Percentiles rank a stretch among this genome's conserved stretches.
Evolutionary conservation across 345 rosid genomes (phyloP).

Genomic region (Gossypioides kirkii): DNA sequence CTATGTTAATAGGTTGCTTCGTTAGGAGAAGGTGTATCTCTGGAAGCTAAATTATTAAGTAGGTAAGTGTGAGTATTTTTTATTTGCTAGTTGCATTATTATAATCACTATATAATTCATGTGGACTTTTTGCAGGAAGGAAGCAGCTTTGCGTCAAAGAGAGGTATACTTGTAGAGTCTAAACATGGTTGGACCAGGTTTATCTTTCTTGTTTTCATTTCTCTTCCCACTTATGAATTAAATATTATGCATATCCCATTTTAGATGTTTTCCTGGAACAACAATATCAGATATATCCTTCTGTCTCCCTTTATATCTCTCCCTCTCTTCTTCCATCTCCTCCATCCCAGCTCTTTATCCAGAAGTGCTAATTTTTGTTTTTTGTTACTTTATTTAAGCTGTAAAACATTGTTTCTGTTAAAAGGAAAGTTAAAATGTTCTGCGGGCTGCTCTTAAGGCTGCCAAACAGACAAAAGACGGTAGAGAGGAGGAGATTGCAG

Average conservation of each 20-base stretch:
- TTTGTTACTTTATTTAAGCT: background rate
- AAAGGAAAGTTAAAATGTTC: background rate
- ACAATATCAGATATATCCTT: background rate
- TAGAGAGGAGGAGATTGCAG: slow-evolving; percentile 66
- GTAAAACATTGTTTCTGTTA: slow-evolving; percentile 2
- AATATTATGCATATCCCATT: slow-evolving; percentile 7
- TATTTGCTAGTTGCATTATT: slow-evolving; percentile 14
- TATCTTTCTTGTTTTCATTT: background rate
- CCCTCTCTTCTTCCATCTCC: background rate
- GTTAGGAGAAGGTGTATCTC: slow-evolving; percentile 93
- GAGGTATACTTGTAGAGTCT: slow-evolving; percentile 4
- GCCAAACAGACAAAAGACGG: slow-evolving; percentile 70
- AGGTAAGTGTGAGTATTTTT: slow-evolving; percentile 43
- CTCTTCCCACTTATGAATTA: background rate
- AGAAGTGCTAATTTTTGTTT: background rate
- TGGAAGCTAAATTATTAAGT: slow-evolving; percentile 89
- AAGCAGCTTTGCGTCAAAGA: slow-evolving; percentile 26
- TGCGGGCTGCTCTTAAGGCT: slow-evolving; percentile 88
- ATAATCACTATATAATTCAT: slow-evolving; percentile 10
- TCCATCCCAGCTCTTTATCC: background rate
- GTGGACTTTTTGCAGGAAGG: slow-evolving; percentile 18
- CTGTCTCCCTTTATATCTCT: background rate
- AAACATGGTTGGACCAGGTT: background rate
- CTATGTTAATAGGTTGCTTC: slow-evolving; percentile 70
- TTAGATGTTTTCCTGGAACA: slow-evolving; percentile 5